phyloP scores from a whole-genome alignment of 208 protist genomes.

The Leishmania braziliensis region DNA sequence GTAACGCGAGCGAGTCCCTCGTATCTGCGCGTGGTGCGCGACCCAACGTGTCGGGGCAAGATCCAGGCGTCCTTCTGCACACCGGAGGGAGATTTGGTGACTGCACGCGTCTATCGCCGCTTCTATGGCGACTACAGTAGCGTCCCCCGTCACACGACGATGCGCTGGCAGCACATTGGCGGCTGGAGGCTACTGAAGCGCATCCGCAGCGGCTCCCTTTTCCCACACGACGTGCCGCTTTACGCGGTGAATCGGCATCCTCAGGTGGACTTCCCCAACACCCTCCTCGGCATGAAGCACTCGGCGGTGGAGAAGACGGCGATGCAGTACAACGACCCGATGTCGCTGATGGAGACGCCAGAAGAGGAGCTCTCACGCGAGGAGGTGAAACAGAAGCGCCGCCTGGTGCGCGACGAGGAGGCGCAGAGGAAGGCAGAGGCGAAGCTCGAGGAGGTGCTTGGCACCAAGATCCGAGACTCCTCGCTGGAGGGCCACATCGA shows the following conservation, averaged over 20 bases:
- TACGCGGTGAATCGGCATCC: conserved; percentile 76
- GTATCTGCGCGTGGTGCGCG: conserved; percentile 79
- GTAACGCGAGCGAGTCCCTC: conserved; percentile 47
- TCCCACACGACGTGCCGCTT: conserved; percentile 80
- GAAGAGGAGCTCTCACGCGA: conserved; percentile 66
- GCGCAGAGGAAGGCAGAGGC: conserved; percentile 65
- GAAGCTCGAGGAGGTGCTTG: conserved; percentile 77
- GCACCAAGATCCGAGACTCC: conserved; percentile 40
- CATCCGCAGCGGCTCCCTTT: conserved; percentile 68
- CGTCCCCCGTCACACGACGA: conserved; percentile 61
- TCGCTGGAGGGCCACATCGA: conserved; percentile 50
- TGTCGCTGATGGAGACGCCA: conserved; percentile 45
- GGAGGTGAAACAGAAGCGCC: conserved; percentile 52
- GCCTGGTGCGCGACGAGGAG: conserved; percentile 46
- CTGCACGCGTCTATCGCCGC: conserved; percentile 78
- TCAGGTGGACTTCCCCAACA: conserved; percentile 88
- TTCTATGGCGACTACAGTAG: conserved; percentile 83
- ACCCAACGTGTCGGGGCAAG: conserved; percentile 81
- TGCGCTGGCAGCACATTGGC: conserved; percentile 91
- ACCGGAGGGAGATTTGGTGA: conserved; percentile 73
- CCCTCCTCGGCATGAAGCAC: conserved; percentile 62
- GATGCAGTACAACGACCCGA: conserved; percentile 86
- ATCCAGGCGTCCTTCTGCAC: conserved; percentile 85
- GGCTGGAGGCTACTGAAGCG: conserved; percentile 86
- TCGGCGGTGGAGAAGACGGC: conserved; percentile 85